Base-by-base conservation (phyloP, 2,329 filamentous ascomycete species). In the Chaetoscypha palmicola region DNA sequence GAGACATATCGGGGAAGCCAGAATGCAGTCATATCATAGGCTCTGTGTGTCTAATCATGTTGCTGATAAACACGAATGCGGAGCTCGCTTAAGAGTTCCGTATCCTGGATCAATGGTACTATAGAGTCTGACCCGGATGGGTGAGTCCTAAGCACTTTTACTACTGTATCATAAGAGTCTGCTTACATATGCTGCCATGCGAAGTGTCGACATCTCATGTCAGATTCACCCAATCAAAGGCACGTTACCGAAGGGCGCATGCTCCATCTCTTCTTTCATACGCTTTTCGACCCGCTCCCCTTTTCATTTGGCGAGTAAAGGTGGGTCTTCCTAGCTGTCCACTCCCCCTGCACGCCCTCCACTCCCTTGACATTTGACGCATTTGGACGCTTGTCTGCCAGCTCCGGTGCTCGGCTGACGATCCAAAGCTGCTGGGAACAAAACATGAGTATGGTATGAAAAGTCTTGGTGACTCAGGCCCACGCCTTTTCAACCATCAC, bases 381-480 rank as follows among this genome's bases (percentile, higher is more conserved):
- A n/a, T n/a, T n/a, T n/a, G n/a, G n/a, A 28, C 11, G n/a, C 14
- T 20, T 4, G n/a, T 3, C 10, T 5, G 32, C 32, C 19, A 26
- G 22, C 26, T 37, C 38, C 38, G 43, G 21, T 23, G 20, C 38
- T 41, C 23, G 43, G 32, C 23, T 28, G 30, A 28, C 30, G 20
- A 20, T 41, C 24, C 10, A 22, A 23, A 20, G 11, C 7, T n/a
- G 8, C 20, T 9, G 22, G 24, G 28, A 17, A 21, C 37, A 19
- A 44, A 12, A 37, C 19, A 28, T 39, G 24, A 20, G 7, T 8
- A 38, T 28, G 21, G 24, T 41, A n/a, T 16, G 20, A n/a, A 35
- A 38, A 37, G 34, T 19, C 24, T 35, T 38, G 38, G 45, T 52
- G 50, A 50, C 36, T 52, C 48, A 50, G 43, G 45, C 30, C 32